Evolutionary conservation across 2,329 filamentous ascomycete genomes (phyloP), one percentile per base, ranked within the genome.

Genomic region (Teratosphaeria destructans): DNA sequence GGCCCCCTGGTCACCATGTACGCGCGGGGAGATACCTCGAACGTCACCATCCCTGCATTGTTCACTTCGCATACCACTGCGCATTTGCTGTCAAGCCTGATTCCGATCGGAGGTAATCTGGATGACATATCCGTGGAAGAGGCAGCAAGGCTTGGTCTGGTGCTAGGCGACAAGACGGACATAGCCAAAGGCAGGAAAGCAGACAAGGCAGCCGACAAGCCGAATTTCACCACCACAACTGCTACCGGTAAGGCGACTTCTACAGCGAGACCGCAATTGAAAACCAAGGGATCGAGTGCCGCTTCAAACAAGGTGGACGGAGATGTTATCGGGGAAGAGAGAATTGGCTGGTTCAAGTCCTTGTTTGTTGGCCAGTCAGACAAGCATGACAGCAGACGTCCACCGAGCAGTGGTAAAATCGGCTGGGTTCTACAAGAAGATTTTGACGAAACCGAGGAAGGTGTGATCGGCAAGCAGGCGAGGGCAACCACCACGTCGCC

Each of bases 1-100:
- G 92, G 91, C 3, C 88, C 88, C 39, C 77, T 99, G 62, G 89
- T 97, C 56, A 94, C 95, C 67, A 99, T 99, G 94, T 97, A 96
- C 73, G 94, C 94, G n/a, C 85, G 89, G 68, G 94, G 93, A 43
- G 92, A 97, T 71, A 96, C 93, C 3, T 95, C 92, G 37, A 96
- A 96, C 69, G 84, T 97, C 65, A 90, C 90, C 0, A 96, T 99
- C 58, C 92, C 94, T 1, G 90, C 94, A 0, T 81, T 97, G 10
- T 99, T 99, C 74, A 97, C 94, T 0, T 95, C 93, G 0, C 85
- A 94, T 67, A 97, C 91, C 0, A 97, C 93, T 0, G 94, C 94
- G 1, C 93, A 96, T 72, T 80, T 99, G 14, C 81, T 99, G 16
- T 95, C 92, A 1, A 91, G 92, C 7, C 80, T 97, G 62, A 86